Conservation (phyloP, 2,329 filamentous ascomycete genomes). For the Curvularia lunata region DNA sequence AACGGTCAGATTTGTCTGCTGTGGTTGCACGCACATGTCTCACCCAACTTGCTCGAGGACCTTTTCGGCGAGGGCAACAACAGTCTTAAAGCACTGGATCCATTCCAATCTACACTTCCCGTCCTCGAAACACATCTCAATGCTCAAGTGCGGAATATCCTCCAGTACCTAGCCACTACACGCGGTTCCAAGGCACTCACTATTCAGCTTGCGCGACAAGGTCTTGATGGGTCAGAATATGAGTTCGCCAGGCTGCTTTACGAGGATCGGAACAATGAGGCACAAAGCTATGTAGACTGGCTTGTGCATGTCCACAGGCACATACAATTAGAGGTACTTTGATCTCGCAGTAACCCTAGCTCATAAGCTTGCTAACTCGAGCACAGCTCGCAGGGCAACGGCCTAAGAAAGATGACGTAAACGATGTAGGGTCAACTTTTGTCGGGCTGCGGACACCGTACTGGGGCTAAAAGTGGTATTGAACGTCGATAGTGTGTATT, state of each 20-base stretch:
- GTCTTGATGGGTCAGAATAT: slow-evolving; percentile 92
- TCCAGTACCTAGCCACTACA: slow-evolving; percentile 81
- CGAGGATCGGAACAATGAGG: slow-evolving; percentile 96
- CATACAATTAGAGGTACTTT: slow-evolving; percentile 78
- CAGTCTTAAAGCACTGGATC: slow-evolving; percentile 76
- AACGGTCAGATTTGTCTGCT: slow-evolving; percentile 91
- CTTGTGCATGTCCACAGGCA: slow-evolving; percentile 92
- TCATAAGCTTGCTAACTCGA: slow-evolving; percentile 15
- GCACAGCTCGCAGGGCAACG: slow-evolving; percentile 67
- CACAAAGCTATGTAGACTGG: slow-evolving; percentile 98
- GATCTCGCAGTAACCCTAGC: not conserved
- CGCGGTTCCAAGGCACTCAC: slow-evolving; percentile 87
- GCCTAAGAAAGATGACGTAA: slow-evolving; percentile 68
- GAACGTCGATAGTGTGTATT: slow-evolving; percentile 25
- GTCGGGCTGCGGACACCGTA: slow-evolving; percentile 50
- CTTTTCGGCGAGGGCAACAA: slow-evolving; percentile 81
- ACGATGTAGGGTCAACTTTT: slow-evolving; percentile 43
- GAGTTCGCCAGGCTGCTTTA: slow-evolving; percentile 92
- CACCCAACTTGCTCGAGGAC: slow-evolving; percentile 87
- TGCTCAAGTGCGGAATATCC: slow-evolving; percentile 89
- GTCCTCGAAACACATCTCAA: slow-evolving; percentile 91
- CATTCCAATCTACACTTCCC: slow-evolving; percentile 80
- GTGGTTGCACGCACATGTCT: slow-evolving; percentile 92
- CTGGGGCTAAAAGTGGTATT: slow-evolving; percentile 40
- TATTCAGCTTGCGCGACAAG: slow-evolving; percentile 89